Percentiles rank a stretch among this genome's conserved stretches.
These are phyloP conservation scores for Bipolaris sorokiniana DNA, from an alignment of 2,329 filamentous ascomycete genomes.

Conservation along the genomic window DNA sequence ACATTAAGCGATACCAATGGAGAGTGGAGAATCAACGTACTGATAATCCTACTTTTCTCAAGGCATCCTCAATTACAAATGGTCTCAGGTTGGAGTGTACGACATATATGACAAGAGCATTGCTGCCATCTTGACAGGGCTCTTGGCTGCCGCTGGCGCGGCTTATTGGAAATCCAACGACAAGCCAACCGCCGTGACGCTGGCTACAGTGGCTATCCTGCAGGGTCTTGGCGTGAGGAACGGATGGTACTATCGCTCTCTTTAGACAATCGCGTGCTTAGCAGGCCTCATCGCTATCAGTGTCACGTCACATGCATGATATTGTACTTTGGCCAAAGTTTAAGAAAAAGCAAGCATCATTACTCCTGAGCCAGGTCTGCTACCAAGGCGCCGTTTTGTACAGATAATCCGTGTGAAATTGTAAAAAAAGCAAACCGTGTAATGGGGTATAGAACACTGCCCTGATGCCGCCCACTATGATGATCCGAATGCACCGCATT, in stretches of 20 bases:
- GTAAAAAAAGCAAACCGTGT: not conserved
- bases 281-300: not conserved
- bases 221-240: conserved; percentile 34
- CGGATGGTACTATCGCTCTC: conserved; percentile 25
- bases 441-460: conserved; percentile 13
- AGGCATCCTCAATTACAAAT: conserved; percentile 47
- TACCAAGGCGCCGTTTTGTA: not conserved
- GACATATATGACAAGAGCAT: conserved; percentile 42
- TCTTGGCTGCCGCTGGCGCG: conserved; percentile 35
- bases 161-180: conserved; percentile 35
- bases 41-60: not conserved
- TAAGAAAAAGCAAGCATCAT: conserved; percentile 2
- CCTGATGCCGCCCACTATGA: not conserved
- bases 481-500: not conserved
- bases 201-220: conserved; percentile 33
- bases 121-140: conserved; percentile 34
- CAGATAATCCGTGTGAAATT: not conserved
- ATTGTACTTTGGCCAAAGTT: not conserved
- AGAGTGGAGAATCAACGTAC: too few species aligned
- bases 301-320: not conserved
- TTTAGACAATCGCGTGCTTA: not conserved
- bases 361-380: not conserved
- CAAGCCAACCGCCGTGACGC: conserved; percentile 29
- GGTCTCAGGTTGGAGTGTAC: conserved; percentile 40
- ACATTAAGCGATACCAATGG: too few species aligned